A percentile compares a stretch with the other conserved stretches of the same genome.
These are phyloP conservation scores for Inga leiocalycina DNA, from an alignment of 306 rosid species.

Conservation along the genomic window DNA sequence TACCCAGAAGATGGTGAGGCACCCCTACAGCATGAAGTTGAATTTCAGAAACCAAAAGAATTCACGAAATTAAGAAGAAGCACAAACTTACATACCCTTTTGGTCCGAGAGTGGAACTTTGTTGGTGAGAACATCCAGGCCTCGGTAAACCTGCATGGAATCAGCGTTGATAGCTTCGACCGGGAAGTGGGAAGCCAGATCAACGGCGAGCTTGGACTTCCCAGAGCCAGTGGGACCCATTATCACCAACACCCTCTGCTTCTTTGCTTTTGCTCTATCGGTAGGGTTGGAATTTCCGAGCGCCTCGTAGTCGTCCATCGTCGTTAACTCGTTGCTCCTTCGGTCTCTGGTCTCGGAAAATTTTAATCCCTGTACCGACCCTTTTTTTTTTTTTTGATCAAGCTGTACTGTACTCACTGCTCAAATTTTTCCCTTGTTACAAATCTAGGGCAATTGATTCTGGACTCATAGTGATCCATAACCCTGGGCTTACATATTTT, in stretches of 20 bases:
- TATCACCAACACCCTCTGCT: slow-evolving; percentile 63
- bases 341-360: slow-evolving; percentile 1
- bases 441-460: background rate
- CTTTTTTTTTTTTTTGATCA: too few relatives aligned
- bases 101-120: slow-evolving; percentile 66
- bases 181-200: slow-evolving; percentile 72
- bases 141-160: slow-evolving; percentile 89
- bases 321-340: background rate
- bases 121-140: slow-evolving; percentile 90
- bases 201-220: slow-evolving; percentile 82
- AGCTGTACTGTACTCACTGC: background rate
- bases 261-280: slow-evolving; percentile 30
- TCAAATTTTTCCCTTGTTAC: background rate
- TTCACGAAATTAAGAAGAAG: background rate
- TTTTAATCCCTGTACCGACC: background rate
- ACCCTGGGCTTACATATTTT: background rate
- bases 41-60: slow-evolving; percentile 25
- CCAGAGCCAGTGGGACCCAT: slow-evolving; percentile 93
- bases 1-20: slow-evolving; percentile 86
- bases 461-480: background rate
- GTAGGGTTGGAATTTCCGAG: slow-evolving; percentile 41
- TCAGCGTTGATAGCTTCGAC: slow-evolving; percentile 88
- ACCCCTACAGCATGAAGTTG: slow-evolving; percentile 51
- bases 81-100: slow-evolving; percentile 47
- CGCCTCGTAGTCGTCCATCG: slow-evolving; percentile 20